A percentile compares a stretch with the other conserved stretches of the same genome.
phyloP scores from a whole-genome alignment of 2,329 filamentous ascomycete species.

The Fusarium sp. region DNA sequence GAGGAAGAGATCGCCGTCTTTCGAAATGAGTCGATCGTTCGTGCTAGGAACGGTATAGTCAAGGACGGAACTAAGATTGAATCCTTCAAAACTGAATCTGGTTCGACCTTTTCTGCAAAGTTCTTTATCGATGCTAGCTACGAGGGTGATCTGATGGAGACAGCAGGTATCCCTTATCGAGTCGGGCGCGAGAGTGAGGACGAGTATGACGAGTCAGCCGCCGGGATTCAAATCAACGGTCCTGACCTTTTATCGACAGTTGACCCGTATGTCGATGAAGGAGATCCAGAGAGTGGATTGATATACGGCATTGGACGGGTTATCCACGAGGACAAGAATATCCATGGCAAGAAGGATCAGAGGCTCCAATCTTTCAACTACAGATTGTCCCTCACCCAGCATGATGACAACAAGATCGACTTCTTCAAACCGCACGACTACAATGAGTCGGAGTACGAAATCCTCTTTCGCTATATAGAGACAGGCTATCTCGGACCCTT shows the following conservation, averaged over 20 bases:
- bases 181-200: constrained; percentile 24
- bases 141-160: constrained; percentile 34
- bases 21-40: constrained; percentile 23
- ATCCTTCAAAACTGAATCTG: constrained; percentile 22
- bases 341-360: constrained; percentile 18
- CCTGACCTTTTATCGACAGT: constrained; percentile 5
- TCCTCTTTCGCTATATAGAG: constrained; percentile 26
- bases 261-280: constrained; percentile 12
- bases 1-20: constrained; percentile 30
- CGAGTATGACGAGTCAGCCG: constrained; percentile 26
- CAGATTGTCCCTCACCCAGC: constrained; percentile 9
- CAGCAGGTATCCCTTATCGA: constrained; percentile 29
- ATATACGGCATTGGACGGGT: constrained; percentile 13
- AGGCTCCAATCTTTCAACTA: constrained; percentile 35
- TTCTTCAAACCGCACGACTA: constrained; percentile 28
- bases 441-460: constrained; percentile 24
- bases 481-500: constrained; percentile 15
- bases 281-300: constrained; percentile 16
- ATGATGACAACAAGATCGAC: constrained; percentile 13
- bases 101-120: constrained; percentile 17
- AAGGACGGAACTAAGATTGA: constrained; percentile 15
- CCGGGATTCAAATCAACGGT: constrained; percentile 17
- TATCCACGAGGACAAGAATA: neutral
- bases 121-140: constrained; percentile 37
- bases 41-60: constrained; percentile 4